Percentiles rank a stretch among this genome's conserved stretches.
These are phyloP conservation scores for Solanum pimpinellifolium DNA, from an alignment of 257 asterid genomes.

Conservation along the genomic window DNA sequence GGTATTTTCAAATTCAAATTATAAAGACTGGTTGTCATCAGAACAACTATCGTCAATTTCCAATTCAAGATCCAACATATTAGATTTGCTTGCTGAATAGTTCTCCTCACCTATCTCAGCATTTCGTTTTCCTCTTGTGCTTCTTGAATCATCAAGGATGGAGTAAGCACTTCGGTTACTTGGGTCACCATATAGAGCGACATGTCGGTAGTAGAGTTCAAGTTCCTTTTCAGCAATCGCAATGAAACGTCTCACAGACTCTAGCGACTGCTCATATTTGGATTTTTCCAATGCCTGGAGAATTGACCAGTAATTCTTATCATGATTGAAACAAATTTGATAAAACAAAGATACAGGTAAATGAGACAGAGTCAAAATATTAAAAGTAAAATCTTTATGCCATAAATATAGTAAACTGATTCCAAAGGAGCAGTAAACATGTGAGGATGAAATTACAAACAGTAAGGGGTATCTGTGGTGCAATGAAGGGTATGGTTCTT, in stretches of 20 bases:
- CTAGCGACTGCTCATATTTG: conserved; percentile 82
- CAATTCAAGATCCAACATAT: conserved; percentile 16
- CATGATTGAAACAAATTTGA: not conserved
- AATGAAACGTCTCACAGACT: conserved; percentile 75
- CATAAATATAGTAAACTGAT: not conserved
- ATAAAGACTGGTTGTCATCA: conserved; percentile 2
- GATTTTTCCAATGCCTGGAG: conserved; percentile 83
- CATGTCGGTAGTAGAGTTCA: conserved; percentile 76
- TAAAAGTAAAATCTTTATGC: not conserved
- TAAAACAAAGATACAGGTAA: not conserved
- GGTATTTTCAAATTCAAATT: too few relatives aligned
- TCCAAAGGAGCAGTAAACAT: not conserved
- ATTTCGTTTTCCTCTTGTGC: not conserved
- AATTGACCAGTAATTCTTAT: not conserved
- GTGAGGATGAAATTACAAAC: not conserved
- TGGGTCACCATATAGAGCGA: conserved; percentile 78
- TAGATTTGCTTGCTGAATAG: conserved; percentile 2
- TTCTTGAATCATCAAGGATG: conserved; percentile 28
- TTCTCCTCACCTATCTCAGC: not conserved
- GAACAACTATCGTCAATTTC: conserved; percentile 14
- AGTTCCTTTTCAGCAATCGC: conserved; percentile 86
- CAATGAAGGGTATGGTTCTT: not conserved
- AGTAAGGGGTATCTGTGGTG: not conserved
- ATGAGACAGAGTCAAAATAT: not conserved
- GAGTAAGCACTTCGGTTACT: conserved; percentile 47